phyloP scores from a whole-genome alignment of 164 flowering plant species.

The Malania oleifera region DNA sequence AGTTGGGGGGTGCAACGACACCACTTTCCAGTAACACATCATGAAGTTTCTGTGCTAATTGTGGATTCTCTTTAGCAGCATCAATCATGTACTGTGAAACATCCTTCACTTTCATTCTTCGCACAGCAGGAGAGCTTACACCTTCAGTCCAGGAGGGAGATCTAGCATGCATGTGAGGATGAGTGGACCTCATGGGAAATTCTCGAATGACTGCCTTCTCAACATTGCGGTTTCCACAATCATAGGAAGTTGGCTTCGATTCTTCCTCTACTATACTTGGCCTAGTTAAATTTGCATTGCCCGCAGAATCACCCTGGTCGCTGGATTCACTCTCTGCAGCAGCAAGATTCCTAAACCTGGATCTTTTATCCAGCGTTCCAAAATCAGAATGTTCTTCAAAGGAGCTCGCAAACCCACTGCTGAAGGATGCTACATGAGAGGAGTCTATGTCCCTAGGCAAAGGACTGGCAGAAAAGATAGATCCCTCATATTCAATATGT shows the following conservation, averaged over 20 bases:
- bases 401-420: conserved; percentile 51
- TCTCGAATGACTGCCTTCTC: conserved; percentile 30
- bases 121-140: conserved; percentile 80
- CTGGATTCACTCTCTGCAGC: conserved; percentile 26
- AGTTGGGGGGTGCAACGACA: conserved; percentile 77
- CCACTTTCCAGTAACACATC: conserved; percentile 97
- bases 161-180: conserved; percentile 59
- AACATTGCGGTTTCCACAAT: conserved; percentile 15
- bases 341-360: conserved; percentile 22
- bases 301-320: conserved; percentile 23
- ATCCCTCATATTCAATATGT: conserved; percentile 47
- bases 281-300: conserved; percentile 13
- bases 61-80: conserved; percentile 97
- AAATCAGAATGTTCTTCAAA: conserved; percentile 36
- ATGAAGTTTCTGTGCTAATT: conserved; percentile 91
- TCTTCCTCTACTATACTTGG: conserved; percentile 27
- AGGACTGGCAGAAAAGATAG: conserved; percentile 39
- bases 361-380: conserved; percentile 34
- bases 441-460: conserved; percentile 44
- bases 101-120: conserved; percentile 87
- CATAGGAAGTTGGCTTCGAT: conserved; percentile 20
- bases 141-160: conserved; percentile 99
- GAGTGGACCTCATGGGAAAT: conserved; percentile 29
- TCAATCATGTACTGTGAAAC: conserved; percentile 95
- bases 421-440: conserved; percentile 43